phyloP scores from a whole-genome alignment of 2,329 filamentous ascomycete genomes.

The Trichoderma simmonsii region DNA sequence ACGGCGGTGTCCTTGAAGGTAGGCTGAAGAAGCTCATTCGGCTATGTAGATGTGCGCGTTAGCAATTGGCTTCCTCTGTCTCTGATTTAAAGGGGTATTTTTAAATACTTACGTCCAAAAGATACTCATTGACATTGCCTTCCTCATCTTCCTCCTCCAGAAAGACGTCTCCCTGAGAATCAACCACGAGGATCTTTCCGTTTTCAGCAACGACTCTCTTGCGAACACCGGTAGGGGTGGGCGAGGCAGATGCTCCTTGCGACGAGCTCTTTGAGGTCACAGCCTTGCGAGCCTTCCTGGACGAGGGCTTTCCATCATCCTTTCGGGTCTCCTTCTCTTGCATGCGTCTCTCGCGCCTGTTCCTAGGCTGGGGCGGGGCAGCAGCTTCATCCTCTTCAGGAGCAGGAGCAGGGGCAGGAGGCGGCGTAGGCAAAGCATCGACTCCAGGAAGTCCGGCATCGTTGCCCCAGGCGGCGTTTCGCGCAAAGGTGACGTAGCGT shows the following conservation, averaged over 20 bases:
- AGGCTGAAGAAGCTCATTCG: constrained; percentile 74
- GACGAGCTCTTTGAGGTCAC: constrained; percentile 25
- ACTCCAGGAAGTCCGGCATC: constrained; percentile 69
- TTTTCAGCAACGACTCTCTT: constrained; percentile 92
- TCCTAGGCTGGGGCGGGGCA: constrained; percentile 58
- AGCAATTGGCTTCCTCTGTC: neutral
- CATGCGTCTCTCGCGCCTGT: constrained; percentile 82
- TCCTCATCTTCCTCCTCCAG: constrained; percentile 91
- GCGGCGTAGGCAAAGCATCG: constrained; percentile 44
- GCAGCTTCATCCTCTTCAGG: constrained; percentile 45
- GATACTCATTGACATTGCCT: constrained; percentile 74
- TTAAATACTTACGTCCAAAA: constrained; percentile 72
- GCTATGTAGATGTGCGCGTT: constrained; percentile 44
- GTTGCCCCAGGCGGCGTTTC: constrained; percentile 86
- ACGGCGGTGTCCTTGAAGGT: constrained; percentile 80
- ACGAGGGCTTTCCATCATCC: constrained; percentile 56
- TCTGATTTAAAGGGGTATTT: neutral
- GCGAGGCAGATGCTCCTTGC: constrained; percentile 49
- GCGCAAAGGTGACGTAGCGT: constrained; percentile 85
- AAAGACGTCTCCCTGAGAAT: constrained; percentile 87
- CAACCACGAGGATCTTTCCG: constrained; percentile 90
- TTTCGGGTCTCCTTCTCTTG: constrained; percentile 82
- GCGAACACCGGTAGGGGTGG: constrained; percentile 67
- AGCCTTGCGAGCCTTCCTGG: constrained; percentile 44
- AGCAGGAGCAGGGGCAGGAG: constrained; percentile 39